Conservation (phyloP, 768 basidiomycete genomes). For the Xerocomus spinulosus region DNA sequence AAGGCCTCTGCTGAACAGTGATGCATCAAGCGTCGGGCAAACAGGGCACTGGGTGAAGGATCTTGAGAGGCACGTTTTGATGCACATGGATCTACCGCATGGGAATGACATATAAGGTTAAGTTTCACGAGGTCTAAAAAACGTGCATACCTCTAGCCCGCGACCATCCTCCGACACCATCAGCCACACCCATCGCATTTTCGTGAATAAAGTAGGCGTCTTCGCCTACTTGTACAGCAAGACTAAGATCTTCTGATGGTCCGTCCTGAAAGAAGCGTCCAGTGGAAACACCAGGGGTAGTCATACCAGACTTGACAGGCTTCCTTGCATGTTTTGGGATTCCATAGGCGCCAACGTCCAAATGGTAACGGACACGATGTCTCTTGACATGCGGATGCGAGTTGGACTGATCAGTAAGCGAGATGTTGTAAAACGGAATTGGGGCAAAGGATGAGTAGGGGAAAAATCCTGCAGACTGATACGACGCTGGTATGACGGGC, state of each 20-base stretch:
- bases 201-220: conserved; percentile 83
- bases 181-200: conserved; percentile 90
- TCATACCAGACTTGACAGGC: conserved; percentile 29
- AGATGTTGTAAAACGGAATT: conserved; percentile 26
- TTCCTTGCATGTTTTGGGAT: conserved; percentile 57
- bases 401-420: conserved; percentile 23
- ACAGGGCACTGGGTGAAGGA: conserved; percentile 49
- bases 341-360: conserved; percentile 81
- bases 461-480: conserved; percentile 34
- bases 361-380: conserved; percentile 39
- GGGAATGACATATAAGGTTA: conserved; percentile 1
- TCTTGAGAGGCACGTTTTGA: conserved; percentile 34
- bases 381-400: conserved; percentile 31
- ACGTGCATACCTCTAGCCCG: conserved; percentile 33
- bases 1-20: conserved; percentile 61
- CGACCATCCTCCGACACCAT: conserved; percentile 94
- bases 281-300: conserved; percentile 8
- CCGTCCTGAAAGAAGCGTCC: conserved; percentile 28
- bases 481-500: conserved; percentile 25
- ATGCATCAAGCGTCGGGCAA: conserved; percentile 82
- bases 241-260: conserved; percentile 34
- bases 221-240: conserved; percentile 82
- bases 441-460: conserved; percentile 32
- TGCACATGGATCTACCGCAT: conserved; percentile 14
- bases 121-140: conserved; percentile 2